Base-by-base conservation (phyloP, 306 rosid species). In the Vigna hirtella region DNA sequence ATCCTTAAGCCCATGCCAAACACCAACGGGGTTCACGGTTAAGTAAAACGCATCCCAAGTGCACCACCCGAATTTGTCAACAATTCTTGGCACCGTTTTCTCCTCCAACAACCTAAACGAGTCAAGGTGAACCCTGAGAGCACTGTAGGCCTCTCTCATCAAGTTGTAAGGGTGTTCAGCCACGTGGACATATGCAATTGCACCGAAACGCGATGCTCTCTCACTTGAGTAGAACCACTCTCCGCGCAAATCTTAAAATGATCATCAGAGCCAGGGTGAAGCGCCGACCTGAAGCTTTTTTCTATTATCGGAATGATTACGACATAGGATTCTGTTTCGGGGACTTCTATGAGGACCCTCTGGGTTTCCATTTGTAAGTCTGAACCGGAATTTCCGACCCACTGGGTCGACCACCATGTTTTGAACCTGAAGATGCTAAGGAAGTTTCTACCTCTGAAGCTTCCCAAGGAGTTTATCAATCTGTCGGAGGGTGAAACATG, bases 321-420 rank as follows among this genome's bases (percentile, higher is more conserved):
- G 7, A 83, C 89, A 58, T 90, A 92, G 36, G 94, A 88, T 22
- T 85, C 88, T 16, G 81, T 85, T 76, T 92, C 96, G 14, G 98
- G 91, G 61, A 92, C 48, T 9, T 92, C 82, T 43, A 94, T 18
- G 70, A 92, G 91, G 28, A 88, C 72, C 97, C 97, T 90, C 71
- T 92, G 97, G 65, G 97, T 92, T 82, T 94, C 94, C 91, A 87
- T 86, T 80, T 91, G 98, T 62, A 94, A 52, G 77, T 90, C 90
- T 0, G 97, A 94, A 38, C 97, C 94, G n/a, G 96, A 90, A 15
- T 78, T 87, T 43, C 98, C 97, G 6, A 89, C 90, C 97, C 94
- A 94, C 81, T 88, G 93, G 38, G 96, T 94, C 3, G 98, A 92
- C 98, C 96, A 92, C 97, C 98, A 94, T 4, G 98, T 92, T 83